Base-by-base conservation (phyloP, 192 early-diverging fungal species). In the Podila minutissima region DNA sequence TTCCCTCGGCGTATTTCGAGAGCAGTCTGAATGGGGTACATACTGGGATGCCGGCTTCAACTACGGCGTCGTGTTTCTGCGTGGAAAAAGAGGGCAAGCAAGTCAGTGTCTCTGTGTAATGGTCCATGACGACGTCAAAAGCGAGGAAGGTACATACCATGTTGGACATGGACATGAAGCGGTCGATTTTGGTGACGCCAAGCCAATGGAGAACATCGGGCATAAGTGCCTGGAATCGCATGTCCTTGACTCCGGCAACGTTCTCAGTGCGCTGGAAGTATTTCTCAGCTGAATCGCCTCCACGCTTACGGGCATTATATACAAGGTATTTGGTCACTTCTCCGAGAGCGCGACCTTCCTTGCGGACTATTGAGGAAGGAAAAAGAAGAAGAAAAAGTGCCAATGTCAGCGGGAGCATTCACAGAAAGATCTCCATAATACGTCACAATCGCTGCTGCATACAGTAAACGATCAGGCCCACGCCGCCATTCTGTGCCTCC, bases 151-250 rank as follows among this genome's bases (percentile, higher is more conserved):
- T 12, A 46, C 41, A 4, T 46, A 46, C 41, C 77, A 88, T 79
- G 60, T 85, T 85, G 2, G 83, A 85, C 83, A 85, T 84, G 37
- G 83, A 84, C 82, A 96, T 98, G 86, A 98, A 93, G 33, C 94
- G 88, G 78, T 98, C 97, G 82, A 98, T 98, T 76, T 95, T 95
- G 67, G 89, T 88, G 66, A 98, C 93, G 29, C 97, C 97, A 24
- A 98, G 86, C 97, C 97, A 98, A 75, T 98, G 97, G 83, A 98
- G 86, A 9, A 96, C 94, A 75, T 98, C 97, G 13, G 95, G 97
- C 97, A 97, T 98, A 53, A 97, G 87, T 0, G 97, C 95, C 71
- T 98, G 97, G 93, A 97, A 98, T 8, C 97, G 91, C 93, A 96
- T 95, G 73, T 98, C 97, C 87, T 81, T 81, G 32, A 81, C 77